Conservation (phyloP, 2,329 filamentous ascomycete genomes). For the Pyricularia sp. region DNA sequence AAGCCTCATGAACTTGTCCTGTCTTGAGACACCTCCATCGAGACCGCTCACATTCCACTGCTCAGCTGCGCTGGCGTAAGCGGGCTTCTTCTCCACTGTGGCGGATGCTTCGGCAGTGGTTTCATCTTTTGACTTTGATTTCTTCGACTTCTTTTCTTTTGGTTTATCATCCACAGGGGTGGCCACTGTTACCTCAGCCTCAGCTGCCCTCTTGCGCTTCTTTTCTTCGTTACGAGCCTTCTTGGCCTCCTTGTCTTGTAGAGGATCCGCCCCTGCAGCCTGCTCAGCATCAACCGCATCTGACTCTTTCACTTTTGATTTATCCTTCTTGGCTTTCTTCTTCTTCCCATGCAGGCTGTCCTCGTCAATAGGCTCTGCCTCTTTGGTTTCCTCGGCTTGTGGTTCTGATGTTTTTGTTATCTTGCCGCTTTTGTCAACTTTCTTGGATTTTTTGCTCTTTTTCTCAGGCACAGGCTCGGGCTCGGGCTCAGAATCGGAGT, state of each 20-base stretch:
- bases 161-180: constrained; percentile 13
- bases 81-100: constrained; percentile 11
- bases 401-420: no score
- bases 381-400: no score
- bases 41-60: constrained; percentile 45
- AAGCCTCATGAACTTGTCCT: constrained; percentile 47
- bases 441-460: not conserved
- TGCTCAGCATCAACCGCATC: constrained; percentile 7
- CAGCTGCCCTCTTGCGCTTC: constrained; percentile 14
- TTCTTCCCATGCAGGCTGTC: constrained; percentile 1
- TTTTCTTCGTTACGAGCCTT: constrained; percentile 18
- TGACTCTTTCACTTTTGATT: constrained; percentile 9
- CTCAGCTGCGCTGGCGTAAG: constrained; percentile 21
- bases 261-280: constrained; percentile 13
- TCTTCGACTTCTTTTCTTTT: constrained; percentile 17
- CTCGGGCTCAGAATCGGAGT: not conserved
- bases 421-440: not conserved
- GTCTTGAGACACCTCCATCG: constrained; percentile 38
- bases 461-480: not conserved
- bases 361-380: constrained; percentile 9
- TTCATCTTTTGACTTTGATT: constrained; percentile 30
- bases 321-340: constrained; percentile 2
- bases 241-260: constrained; percentile 13
- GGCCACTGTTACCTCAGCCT: constrained; percentile 12
- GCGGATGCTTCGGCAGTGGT: constrained; percentile 16